Percentiles rank a stretch among this genome's conserved stretches.
Conservation (phyloP, 129 eudicot genomes). For the Ambrosia trifida region DNA sequence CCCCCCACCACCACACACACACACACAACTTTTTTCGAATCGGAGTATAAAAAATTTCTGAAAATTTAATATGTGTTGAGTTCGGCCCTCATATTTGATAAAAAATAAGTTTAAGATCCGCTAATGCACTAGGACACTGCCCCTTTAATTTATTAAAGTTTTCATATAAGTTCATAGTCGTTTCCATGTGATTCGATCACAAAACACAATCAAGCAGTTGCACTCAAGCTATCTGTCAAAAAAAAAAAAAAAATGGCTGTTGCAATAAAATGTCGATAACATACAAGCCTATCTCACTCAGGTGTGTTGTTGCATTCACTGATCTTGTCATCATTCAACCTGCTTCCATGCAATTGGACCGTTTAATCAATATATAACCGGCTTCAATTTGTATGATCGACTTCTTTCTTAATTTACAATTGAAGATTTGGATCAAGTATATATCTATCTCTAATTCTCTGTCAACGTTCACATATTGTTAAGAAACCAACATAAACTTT, state of each 20-base stretch:
- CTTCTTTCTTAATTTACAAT: not conserved
- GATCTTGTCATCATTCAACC: conserved; percentile 21
- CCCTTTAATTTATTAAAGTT: too few species aligned
- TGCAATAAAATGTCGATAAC: too few species aligned
- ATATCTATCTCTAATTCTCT: conserved; percentile 14
- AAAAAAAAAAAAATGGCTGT: too few species aligned
- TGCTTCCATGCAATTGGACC: not conserved
- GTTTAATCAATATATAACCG: not conserved
- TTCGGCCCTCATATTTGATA: too few species aligned
- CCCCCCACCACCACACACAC: too few species aligned
- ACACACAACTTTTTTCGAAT: too few species aligned
- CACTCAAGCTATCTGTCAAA: not conserved
- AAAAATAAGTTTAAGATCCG: too few species aligned
- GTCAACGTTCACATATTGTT: conserved; percentile 14
- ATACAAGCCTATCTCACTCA: not conserved
- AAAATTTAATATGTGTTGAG: too few species aligned
- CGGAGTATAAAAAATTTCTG: too few species aligned
- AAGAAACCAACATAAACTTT: conserved; percentile 8
- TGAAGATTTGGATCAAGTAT: conserved; percentile 14
- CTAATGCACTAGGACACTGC: too few species aligned
- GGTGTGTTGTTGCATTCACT: conserved; percentile 19
- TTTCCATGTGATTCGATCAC: not conserved
- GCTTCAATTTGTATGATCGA: not conserved
- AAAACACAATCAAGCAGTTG: conserved; percentile 8
- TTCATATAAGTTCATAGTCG: too few species aligned